These are phyloP conservation scores for Phytophthora podocarpi DNA, from an alignment of 352 stramenopile species.

Conservation along the genomic window DNA sequence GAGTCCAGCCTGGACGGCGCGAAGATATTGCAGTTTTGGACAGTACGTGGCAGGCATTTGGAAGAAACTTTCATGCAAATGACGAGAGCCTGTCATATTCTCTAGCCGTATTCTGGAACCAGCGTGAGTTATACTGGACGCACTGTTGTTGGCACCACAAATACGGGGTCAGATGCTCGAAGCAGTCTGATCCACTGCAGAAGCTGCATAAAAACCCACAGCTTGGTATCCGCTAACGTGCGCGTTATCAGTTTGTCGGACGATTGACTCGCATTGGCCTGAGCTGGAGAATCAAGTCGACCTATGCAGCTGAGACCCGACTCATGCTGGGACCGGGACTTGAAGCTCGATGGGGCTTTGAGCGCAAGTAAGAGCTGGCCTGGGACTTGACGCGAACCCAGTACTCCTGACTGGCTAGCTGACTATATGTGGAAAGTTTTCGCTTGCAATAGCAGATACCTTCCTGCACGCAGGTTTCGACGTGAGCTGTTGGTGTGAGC, in stretches of 20 bases:
- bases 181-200: constrained; percentile 27
- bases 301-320: constrained; percentile 32
- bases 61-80: constrained; percentile 19
- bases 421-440: constrained; percentile 31
- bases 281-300: constrained; percentile 12
- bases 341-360: constrained; percentile 13
- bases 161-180: constrained; percentile 18
- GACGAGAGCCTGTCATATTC: constrained; percentile 19
- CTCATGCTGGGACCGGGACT: constrained; percentile 23
- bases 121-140: constrained; percentile 26
- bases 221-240: constrained; percentile 9
- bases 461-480: constrained; percentile 13
- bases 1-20: too few relatives aligned
- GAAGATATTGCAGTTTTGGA: constrained; percentile 26
- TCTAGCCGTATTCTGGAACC: constrained; percentile 5
- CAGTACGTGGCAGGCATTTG: constrained; percentile 19
- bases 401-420: constrained; percentile 16
- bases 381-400: constrained; percentile 32
- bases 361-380: constrained; percentile 22
- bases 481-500: background rate
- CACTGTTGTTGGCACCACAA: constrained; percentile 1
- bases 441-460: constrained; percentile 15
- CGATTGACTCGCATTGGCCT: constrained; percentile 6
- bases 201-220: constrained; percentile 2
- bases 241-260: constrained; percentile 27